These are phyloP conservation scores for Dothiorella sarmentorum DNA, from an alignment of 2,329 filamentous ascomycete species.

Conservation along the genomic window DNA sequence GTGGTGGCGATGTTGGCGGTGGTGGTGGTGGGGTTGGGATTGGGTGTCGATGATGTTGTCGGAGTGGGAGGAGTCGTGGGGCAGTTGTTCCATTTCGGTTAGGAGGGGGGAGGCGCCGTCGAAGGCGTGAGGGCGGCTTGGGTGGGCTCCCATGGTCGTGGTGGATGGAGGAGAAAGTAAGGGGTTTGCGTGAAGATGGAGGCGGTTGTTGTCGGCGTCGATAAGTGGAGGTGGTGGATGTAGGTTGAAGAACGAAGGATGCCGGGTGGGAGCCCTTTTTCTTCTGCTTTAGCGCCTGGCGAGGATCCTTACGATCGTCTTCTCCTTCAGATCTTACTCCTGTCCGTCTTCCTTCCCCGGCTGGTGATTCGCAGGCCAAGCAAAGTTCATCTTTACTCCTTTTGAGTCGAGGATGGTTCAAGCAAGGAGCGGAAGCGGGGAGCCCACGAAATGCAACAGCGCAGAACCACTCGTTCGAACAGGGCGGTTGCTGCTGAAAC, in stretches of 20 bases:
- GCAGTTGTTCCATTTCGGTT: slow-evolving; percentile 3
- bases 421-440: not conserved
- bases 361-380: not conserved
- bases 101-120: not conserved
- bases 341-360: not conserved
- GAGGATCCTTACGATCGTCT: no score
- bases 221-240: not conserved
- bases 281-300: not conserved
- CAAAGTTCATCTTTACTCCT: not conserved
- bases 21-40: not conserved
- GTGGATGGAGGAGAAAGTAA: no score
- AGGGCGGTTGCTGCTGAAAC: slow-evolving; percentile 1
- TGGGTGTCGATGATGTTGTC: no score
- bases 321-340: no score
- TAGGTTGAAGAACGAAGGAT: not conserved
- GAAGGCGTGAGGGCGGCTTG: not conserved
- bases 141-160: not conserved
- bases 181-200: no score
- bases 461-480: not conserved
- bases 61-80: not conserved
- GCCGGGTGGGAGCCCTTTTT: no score
- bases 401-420: not conserved
- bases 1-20: not conserved
- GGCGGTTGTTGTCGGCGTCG: not conserved
- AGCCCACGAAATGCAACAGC: not conserved